A percentile compares a stretch with the other conserved stretches of the same genome.
phyloP scores from a whole-genome alignment of 2,329 filamentous ascomycete genomes.

The Paecilomyces dactylethromorphus region DNA sequence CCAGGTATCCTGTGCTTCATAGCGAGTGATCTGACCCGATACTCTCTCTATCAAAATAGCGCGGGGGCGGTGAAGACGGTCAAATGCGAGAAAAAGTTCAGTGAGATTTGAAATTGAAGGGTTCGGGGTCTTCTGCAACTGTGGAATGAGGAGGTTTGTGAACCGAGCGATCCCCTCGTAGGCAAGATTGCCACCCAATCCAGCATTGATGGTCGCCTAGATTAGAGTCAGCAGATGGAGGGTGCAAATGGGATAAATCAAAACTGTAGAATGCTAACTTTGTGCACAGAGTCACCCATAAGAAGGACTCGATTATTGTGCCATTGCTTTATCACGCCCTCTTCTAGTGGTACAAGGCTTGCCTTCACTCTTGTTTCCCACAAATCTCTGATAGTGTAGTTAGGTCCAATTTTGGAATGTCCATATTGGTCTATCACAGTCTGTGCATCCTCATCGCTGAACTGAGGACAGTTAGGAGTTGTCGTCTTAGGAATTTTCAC shows the following conservation, averaged over 20 bases:
- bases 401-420: constrained; percentile 8
- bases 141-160: constrained; percentile 20
- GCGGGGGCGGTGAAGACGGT: constrained; percentile 13
- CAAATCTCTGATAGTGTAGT: constrained; percentile 12
- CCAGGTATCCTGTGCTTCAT: constrained; percentile 18
- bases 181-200: constrained; percentile 31
- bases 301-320: constrained; percentile 9
- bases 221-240: background rate
- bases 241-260: too few species aligned
- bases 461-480: constrained; percentile 8
- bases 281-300: constrained; percentile 13
- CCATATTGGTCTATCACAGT: constrained; percentile 6
- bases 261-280: constrained; percentile 8
- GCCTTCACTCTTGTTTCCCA: constrained; percentile 11
- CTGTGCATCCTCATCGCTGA: constrained; percentile 9
- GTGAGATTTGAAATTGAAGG: constrained; percentile 11
- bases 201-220: constrained; percentile 18
- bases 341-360: constrained; percentile 11
- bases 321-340: constrained; percentile 11
- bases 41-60: constrained; percentile 8
- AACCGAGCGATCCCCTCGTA: constrained; percentile 31
- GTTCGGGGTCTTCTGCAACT: constrained; percentile 6
- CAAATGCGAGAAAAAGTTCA: constrained; percentile 10
- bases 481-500: constrained; percentile 5
- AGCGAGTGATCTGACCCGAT: constrained; percentile 15